A percentile compares a stretch with the other conserved stretches of the same genome.
Evolutionary conservation across 768 basidiomycete species (phyloP).

Genomic region (Lactarius tabidus): DNA sequence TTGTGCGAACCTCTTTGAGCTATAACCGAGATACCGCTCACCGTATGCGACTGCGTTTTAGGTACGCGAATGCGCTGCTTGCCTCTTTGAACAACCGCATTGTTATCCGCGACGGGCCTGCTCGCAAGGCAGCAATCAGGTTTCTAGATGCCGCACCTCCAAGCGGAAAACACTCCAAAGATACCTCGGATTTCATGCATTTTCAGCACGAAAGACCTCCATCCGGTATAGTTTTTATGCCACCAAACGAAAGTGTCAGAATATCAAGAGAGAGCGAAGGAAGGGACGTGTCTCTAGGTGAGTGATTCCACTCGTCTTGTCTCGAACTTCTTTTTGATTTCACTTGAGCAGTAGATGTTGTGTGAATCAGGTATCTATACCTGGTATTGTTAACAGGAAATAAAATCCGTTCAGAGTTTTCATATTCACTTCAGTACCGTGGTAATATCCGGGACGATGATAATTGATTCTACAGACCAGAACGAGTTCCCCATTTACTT

Average conservation of each 20-base stretch:
- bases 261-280: not conserved
- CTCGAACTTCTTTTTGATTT: not conserved
- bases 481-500: not conserved
- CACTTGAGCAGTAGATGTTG: not conserved
- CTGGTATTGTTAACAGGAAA: not conserved
- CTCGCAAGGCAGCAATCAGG: not conserved
- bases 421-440: not conserved
- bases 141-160: not conserved
- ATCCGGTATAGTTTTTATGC: not conserved
- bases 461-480: not conserved
- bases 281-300: not conserved
- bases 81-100: conserved; percentile 16
- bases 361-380: not conserved
- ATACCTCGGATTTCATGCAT: not conserved
- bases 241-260: not conserved
- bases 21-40: not conserved
- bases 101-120: not conserved
- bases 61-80: conserved; percentile 17
- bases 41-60: not conserved
- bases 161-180: not conserved
- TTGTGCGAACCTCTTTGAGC: not conserved
- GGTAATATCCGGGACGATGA: not conserved
- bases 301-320: not conserved
- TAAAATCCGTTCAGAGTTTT: not conserved
- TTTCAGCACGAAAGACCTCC: not conserved